Evolutionary conservation across 2,329 filamentous ascomycete genomes (phyloP).

Genomic region (Fusarium sulawesiense): DNA sequence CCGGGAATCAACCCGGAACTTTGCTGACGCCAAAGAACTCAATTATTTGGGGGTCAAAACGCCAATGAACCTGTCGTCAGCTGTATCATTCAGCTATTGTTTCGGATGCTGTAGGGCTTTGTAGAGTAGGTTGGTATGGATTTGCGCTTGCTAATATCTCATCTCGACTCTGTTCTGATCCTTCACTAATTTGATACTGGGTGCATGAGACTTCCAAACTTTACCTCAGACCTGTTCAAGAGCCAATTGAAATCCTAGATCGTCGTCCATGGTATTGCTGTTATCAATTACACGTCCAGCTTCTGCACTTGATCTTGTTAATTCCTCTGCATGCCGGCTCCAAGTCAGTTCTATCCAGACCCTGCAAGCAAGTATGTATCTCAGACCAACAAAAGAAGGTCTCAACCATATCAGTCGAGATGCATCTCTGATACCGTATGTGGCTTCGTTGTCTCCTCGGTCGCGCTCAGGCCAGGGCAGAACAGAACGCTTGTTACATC

Average conservation of each 20-base stretch:
- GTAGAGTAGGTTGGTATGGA: background rate
- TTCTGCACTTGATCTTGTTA: background rate
- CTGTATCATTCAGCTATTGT: conserved; percentile 7
- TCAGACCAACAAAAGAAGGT: conserved; percentile 7
- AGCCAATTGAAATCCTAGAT: conserved; percentile 18
- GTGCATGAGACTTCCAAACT: conserved; percentile 4
- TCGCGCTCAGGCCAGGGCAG: background rate
- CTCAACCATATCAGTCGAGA: conserved; percentile 28
- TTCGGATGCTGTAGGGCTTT: conserved; percentile 14
- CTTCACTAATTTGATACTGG: background rate
- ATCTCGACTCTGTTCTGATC: background rate
- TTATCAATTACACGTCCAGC: conserved; percentile 2
- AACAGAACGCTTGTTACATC: conserved; percentile 6
- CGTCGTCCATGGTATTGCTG: conserved; percentile 10
- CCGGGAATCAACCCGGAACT: conserved; percentile 24
- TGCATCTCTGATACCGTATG: conserved; percentile 14
- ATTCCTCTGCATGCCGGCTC: conserved; percentile 22
- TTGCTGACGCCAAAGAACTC: conserved; percentile 35
- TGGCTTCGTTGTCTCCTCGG: conserved; percentile 24
- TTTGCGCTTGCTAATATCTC: background rate
- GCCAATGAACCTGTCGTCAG: background rate
- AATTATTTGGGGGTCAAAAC: conserved; percentile 31
- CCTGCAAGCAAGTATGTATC: conserved; percentile 2
- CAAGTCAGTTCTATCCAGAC: conserved; percentile 17
- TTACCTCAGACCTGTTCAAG: background rate